Conservation (phyloP, 129 eudicot species). For the Escallonia herrerae region DNA sequence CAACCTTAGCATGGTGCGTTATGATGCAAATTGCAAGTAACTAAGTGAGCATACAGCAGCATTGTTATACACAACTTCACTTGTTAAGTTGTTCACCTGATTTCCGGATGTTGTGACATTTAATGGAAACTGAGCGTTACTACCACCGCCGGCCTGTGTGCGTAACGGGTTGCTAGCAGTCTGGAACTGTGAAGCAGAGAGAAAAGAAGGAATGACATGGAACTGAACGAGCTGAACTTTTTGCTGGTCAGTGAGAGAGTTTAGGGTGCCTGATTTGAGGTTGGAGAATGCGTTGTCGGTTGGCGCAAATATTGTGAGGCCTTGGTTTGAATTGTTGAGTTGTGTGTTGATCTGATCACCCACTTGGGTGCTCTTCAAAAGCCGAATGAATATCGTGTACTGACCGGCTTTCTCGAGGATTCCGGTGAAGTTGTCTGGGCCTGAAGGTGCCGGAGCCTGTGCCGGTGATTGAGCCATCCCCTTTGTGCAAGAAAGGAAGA, state of each 20-base stretch:
- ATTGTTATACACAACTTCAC: too few species aligned
- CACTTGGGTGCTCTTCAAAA: constrained; percentile 38
- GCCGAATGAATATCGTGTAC: constrained; percentile 69
- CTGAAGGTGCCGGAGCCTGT: constrained; percentile 56
- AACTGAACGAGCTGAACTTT: constrained; percentile 62
- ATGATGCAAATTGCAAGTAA: too few species aligned
- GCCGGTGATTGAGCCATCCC: constrained; percentile 56
- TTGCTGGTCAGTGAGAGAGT: constrained; percentile 71
- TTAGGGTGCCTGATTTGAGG: constrained; percentile 66
- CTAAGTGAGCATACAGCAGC: too few species aligned
- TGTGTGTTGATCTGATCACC: constrained; percentile 79
- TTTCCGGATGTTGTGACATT: constrained; percentile 66
- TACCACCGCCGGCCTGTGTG: constrained; percentile 80
- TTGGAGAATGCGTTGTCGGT: constrained; percentile 70
- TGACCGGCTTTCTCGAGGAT: constrained; percentile 84
- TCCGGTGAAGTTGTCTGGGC: constrained; percentile 67
- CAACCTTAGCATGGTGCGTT: too few species aligned
- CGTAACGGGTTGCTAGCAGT: constrained; percentile 80
- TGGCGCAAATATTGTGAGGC: constrained; percentile 76
- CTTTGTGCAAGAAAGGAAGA: constrained; percentile 22
- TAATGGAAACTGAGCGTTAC: constrained; percentile 46
- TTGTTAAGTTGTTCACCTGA: constrained; percentile 34
- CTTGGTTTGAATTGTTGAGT: constrained; percentile 80
- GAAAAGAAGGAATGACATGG: constrained; percentile 56
- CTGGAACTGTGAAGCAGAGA: constrained; percentile 59